Base-by-base conservation (phyloP, 1,284 basidiomycete genomes). In the Trametes pubescens region DNA sequence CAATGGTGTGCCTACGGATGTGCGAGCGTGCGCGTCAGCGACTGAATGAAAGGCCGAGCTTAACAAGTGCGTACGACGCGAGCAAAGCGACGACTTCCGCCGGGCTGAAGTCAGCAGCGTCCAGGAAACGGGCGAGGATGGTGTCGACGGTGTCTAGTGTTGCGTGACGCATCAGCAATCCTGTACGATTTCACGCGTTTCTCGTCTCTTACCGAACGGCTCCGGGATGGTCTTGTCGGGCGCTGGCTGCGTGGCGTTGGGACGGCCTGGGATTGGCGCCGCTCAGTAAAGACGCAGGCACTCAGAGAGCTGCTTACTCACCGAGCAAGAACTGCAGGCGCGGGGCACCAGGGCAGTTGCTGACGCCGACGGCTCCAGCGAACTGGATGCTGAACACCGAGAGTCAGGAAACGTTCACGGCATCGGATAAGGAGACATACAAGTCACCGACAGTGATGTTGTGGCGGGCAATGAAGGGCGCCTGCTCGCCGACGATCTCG, bases 291-390 rank as follows among this genome's bases (percentile, higher is more conserved):
- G 11, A 6, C 6, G 10, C 21, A 22, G 9, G n/a, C 5, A 10
- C 4, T 44, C 13, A 1, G 38, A 4, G 18, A 22, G 4, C 10
- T 49, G 4, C 6, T 9, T 0, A 75, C 35, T 79, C 72, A 59
- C 80, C 80, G 26, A 79, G 38, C 57, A 80, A 68, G 73, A 80
- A 80, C 29, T 76, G 57, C 14, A 81, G 73, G 9, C 74, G 74
- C 6, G 80, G 81, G 46, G 80, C 78, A 40, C 80, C 81, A 14
- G 79, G 76, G 67, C 81, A 82, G 65, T 81, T 82, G 62, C 71
- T 74, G 16, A 78, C 68, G 38, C 78, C 80, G 44, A 81, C 74
- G 21, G 80, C 78, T 51, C 76, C 77, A 22, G 79, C 79, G 58
- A 82, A 77, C 65, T 80, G 78, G 46, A 82, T 79, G 57, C 65